Evolutionary conservation across 2,329 filamentous ascomycete genomes (phyloP).

Genomic region (Coccinonectria pachysandricola): DNA sequence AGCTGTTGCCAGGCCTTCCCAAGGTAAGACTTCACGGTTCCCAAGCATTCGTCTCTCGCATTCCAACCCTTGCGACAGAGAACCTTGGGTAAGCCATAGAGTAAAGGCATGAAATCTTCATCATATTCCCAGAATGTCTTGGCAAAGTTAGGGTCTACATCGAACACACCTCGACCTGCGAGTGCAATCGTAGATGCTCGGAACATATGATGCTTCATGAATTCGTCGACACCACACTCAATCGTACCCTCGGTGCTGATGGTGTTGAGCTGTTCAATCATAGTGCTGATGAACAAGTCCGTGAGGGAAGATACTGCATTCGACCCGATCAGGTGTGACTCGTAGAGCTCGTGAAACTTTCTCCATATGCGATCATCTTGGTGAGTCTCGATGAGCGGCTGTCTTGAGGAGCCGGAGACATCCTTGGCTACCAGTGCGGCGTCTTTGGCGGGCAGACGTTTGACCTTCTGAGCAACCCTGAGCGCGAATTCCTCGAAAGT

Average conservation of each 20-base stretch:
- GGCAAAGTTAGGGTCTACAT: slow-evolving; percentile 9
- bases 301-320: slow-evolving; percentile 9
- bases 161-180: slow-evolving; percentile 7
- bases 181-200: slow-evolving; percentile 13
- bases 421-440: slow-evolving; percentile 10
- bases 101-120: slow-evolving; percentile 13
- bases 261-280: slow-evolving; percentile 7
- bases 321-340: slow-evolving; percentile 9
- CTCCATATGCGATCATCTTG: slow-evolving; percentile 15
- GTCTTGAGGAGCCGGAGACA: slow-evolving; percentile 10
- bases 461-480: slow-evolving; percentile 14
- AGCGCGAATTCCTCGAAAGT: slow-evolving; percentile 15
- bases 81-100: slow-evolving; percentile 13
- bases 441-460: slow-evolving; percentile 9
- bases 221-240: slow-evolving; percentile 10
- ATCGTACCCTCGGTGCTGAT: slow-evolving; percentile 1
- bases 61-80: slow-evolving; percentile 12
- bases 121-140: slow-evolving; percentile 14
- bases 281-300: slow-evolving; percentile 8
- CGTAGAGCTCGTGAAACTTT: slow-evolving; percentile 13
- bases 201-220: slow-evolving; percentile 15
- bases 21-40: slow-evolving; percentile 9
- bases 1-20: slow-evolving; percentile 7
- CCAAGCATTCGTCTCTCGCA: slow-evolving; percentile 11
- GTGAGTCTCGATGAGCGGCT: slow-evolving; percentile 7